Evolutionary conservation across 345 rosid species (phyloP).

Genomic region (Syzygium aqueum): DNA sequence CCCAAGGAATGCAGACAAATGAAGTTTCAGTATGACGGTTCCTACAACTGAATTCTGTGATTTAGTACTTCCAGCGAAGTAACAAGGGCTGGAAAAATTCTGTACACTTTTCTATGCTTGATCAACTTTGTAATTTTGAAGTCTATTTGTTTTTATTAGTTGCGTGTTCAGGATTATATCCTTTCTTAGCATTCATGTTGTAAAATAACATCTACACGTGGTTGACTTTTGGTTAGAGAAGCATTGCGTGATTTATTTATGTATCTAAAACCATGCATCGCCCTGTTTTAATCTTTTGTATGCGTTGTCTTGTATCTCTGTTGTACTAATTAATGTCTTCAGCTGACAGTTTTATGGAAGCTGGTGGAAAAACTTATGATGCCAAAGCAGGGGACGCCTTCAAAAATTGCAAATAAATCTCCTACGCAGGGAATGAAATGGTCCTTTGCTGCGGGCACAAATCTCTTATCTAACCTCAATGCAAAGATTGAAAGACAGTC

Average conservation of each 20-base stretch:
- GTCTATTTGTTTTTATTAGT: background rate
- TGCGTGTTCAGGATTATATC: background rate
- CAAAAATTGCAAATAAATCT: constrained; percentile 32
- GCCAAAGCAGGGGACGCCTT: constrained; percentile 36
- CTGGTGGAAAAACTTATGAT: constrained; percentile 58
- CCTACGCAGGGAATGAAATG: constrained; percentile 54
- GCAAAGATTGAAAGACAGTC: constrained; percentile 64
- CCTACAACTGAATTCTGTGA: background rate
- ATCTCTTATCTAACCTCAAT: constrained; percentile 53
- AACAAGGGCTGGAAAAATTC: background rate
- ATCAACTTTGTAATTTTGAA: background rate
- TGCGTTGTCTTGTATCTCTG: background rate
- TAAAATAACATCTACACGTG: background rate
- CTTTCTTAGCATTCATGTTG: background rate
- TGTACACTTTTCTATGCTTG: background rate
- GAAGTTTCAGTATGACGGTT: background rate
- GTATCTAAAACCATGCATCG: background rate
- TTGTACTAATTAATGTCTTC: constrained; percentile 58
- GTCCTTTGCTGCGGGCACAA: constrained; percentile 71
- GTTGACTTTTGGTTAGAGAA: background rate
- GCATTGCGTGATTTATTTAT: background rate
- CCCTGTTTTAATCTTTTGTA: background rate
- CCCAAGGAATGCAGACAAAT: background rate
- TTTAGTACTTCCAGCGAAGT: background rate
- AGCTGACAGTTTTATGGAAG: constrained; percentile 96